Base-by-base conservation (phyloP, 2,329 filamentous ascomycete genomes). In the Hysterium pulicare region DNA sequence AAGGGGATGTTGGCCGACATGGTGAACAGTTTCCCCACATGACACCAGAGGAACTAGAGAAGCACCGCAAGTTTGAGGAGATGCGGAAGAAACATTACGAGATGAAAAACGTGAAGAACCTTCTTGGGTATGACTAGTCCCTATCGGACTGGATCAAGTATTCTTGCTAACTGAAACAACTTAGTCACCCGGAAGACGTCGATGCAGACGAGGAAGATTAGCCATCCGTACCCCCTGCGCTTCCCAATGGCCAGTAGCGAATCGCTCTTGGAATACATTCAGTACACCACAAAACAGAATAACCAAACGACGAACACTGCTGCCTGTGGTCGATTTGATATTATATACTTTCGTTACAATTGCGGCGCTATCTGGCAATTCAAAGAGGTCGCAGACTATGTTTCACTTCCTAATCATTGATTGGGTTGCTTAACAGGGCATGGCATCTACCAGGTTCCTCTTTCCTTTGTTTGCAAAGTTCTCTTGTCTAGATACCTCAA, bases 41-140 rank as follows among this genome's bases (percentile, higher is more conserved):
- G 56, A 69, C 70, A 4, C 66, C 71, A 32, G 89, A 95, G 66
- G 90, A 95, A 64, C 76, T 75, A 48, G 89, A 93, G 73, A 96
- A 97, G 75, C 93, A 98, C 69, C 81, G 79, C 62, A 82, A 86
- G 64, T 98, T 98, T 66, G 90, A 96, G 72, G 77, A 87, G 71
- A 78, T 89, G 74, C 81, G 93, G 61, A 96, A 93, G 82, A 91
- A 84, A 74, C 93, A 98, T 70, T 98, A 98, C 70, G 93, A 98
- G 76, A 98, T 98, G 93, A 89, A 82, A 71, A 86, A 93, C 61
- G 90, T 96, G 45, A 95, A 93, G 59, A 81, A 84, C 59, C 71
- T 97, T 40, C 79, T 98, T 51, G 90, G 89, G 82, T 84, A 67
- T 33, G 61, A 26, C n/a, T 22, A 8, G 23, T 24, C 13, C 35